Conservation (phyloP, 768 basidiomycete genomes). For the Rubroboletus pulcherrimus region DNA sequence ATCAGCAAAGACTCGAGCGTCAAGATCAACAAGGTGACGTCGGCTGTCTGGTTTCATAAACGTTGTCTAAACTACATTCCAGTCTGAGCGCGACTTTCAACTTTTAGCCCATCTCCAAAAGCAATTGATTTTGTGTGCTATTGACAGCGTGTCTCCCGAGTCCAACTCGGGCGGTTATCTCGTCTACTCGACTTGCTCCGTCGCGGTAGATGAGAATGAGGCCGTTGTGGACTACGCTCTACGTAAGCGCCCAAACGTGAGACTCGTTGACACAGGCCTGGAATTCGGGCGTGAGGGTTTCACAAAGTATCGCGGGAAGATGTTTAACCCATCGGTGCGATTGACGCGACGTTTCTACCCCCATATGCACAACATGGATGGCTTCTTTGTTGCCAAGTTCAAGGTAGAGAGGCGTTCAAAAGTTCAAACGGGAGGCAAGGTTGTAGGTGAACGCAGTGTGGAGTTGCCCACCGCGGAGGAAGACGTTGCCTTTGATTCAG, state of each 20-base stretch:
- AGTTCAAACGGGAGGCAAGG: slow-evolving; percentile 30
- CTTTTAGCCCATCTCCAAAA: slow-evolving; percentile 97
- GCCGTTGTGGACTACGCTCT: slow-evolving; percentile 97
- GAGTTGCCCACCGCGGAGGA: slow-evolving; percentile 28
- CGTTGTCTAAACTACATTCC: slow-evolving; percentile 4
- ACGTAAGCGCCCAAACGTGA: slow-evolving; percentile 88
- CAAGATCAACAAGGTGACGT: slow-evolving; percentile 90
- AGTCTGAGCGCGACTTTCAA: slow-evolving; percentile 95
- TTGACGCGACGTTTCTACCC: slow-evolving; percentile 91
- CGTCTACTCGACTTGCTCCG: slow-evolving; percentile 98
- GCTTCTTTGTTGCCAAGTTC: slow-evolving; percentile 98
- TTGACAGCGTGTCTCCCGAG: slow-evolving; percentile 88
- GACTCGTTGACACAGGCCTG: slow-evolving; percentile 88
- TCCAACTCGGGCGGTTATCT: slow-evolving; percentile 91
- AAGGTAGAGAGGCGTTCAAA: slow-evolving; percentile 83
- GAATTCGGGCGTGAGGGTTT: slow-evolving; percentile 93
- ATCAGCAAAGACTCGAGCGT: slow-evolving; percentile 98
- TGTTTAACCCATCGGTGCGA: slow-evolving; percentile 71
- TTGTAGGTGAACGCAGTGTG: slow-evolving; percentile 19
- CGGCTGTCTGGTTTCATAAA: not conserved
- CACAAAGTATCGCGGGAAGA: slow-evolving; percentile 86
- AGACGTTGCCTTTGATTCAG: slow-evolving; percentile 61
- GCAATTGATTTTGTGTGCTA: slow-evolving; percentile 95
- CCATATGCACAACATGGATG: slow-evolving; percentile 99
- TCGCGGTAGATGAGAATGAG: slow-evolving; percentile 98